Conservation (phyloP, 1,139 yeast species). For the Diutina sp. region DNA sequence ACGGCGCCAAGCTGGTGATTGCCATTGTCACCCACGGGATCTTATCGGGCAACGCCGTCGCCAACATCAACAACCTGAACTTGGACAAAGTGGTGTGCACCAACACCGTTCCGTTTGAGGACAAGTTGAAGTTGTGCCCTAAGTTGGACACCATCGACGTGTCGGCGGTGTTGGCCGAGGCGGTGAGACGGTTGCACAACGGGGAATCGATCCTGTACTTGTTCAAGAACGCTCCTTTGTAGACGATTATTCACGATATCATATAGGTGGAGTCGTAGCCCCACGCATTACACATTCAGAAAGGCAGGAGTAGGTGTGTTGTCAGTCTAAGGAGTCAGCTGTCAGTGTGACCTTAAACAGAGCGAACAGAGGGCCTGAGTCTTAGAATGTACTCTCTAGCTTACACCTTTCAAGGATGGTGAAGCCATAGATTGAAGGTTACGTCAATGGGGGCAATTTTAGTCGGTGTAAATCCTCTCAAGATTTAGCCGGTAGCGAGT, state of each 20-base stretch:
- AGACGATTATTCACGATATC: background rate
- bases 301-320: too few relatives aligned
- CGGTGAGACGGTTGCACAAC: constrained; percentile 88
- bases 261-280: background rate
- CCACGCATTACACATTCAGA: background rate
- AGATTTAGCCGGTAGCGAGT: too few relatives aligned
- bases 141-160: constrained; percentile 75
- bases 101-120: constrained; percentile 84
- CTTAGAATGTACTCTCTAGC: too few relatives aligned
- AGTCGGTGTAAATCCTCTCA: too few relatives aligned
- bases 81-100: constrained; percentile 84
- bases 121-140: constrained; percentile 47
- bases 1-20: constrained; percentile 79
- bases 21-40: constrained; percentile 91
- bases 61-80: constrained; percentile 51
- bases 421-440: too few relatives aligned
- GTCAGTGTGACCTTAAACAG: background rate
- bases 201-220: constrained; percentile 94
- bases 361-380: too few relatives aligned
- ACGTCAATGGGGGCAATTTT: too few relatives aligned
- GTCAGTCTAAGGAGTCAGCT: too few relatives aligned
- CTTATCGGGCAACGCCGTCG: constrained; percentile 83
- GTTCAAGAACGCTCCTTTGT: constrained; percentile 51
- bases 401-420: too few relatives aligned
- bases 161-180: constrained; percentile 80